A percentile compares a stretch with the other conserved stretches of the same genome.
Evolutionary conservation across 2,329 filamentous ascomycete genomes (phyloP).

Genomic region (Fusarium buxicola): DNA sequence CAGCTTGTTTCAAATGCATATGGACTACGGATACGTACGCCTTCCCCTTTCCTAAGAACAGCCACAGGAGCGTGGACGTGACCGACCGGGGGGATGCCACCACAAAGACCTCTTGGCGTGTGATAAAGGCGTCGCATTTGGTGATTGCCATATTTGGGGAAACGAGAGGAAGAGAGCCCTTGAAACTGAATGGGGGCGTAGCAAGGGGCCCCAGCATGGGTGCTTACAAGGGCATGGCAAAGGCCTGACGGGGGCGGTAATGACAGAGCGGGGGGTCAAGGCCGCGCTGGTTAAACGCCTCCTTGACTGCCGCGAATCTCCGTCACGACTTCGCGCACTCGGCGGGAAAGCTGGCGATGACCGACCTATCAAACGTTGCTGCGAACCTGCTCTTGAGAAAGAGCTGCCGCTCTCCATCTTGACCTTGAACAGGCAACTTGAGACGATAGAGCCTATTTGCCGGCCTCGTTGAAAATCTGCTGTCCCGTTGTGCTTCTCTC

Average conservation of each 20-base stretch:
- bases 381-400: slow-evolving; percentile 8
- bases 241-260: slow-evolving; percentile 31
- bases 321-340: slow-evolving; percentile 28
- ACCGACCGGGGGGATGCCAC: slow-evolving; percentile 7
- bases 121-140: slow-evolving; percentile 33
- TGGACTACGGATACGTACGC: slow-evolving; percentile 16
- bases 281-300: slow-evolving; percentile 33
- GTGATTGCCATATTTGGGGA: slow-evolving; percentile 40
- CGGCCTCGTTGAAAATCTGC: slow-evolving; percentile 1
- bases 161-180: slow-evolving; percentile 34
- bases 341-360: slow-evolving; percentile 22
- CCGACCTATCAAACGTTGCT: slow-evolving; percentile 8
- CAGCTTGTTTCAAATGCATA: neutral
- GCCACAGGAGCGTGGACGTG: slow-evolving; percentile 12
- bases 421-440: slow-evolving; percentile 9
- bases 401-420: slow-evolving; percentile 7
- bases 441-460: slow-evolving; percentile 19
- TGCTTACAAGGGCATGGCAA: slow-evolving; percentile 30
- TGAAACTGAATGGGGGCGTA: slow-evolving; percentile 24
- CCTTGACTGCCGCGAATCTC: slow-evolving; percentile 41
- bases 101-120: slow-evolving; percentile 5
- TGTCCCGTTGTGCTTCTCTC: slow-evolving; percentile 16
- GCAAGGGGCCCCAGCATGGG: slow-evolving; percentile 21
- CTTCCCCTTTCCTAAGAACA: slow-evolving; percentile 11
- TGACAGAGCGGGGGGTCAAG: slow-evolving; percentile 34